A percentile compares a stretch with the other conserved stretches of the same genome.
Conservation (phyloP, 257 asterid species). For the Solanum chilense region DNA sequence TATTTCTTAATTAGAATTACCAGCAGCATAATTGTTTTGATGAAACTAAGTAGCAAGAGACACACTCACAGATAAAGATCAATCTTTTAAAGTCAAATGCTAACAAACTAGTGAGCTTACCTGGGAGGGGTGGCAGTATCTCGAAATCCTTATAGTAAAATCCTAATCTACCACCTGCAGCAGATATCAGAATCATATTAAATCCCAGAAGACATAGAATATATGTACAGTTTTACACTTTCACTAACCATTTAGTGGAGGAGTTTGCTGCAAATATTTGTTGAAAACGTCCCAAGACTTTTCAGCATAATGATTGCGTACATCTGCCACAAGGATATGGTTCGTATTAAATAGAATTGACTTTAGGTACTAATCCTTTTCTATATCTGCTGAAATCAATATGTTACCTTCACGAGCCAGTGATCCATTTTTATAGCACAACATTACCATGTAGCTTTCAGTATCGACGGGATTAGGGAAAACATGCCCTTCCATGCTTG, state of each 20-base stretch:
- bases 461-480: constrained; percentile 93
- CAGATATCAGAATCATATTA: constrained; percentile 1
- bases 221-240: background rate
- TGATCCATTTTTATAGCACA: constrained; percentile 90
- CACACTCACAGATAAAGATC: background rate
- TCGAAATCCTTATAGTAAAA: constrained; percentile 92
- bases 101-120: constrained; percentile 19
- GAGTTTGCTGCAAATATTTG: constrained; percentile 48
- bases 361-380: background rate
- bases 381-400: background rate
- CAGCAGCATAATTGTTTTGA: background rate
- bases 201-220: background rate
- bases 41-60: background rate
- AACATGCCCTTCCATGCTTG: constrained; percentile 89
- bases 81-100: background rate
- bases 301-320: constrained; percentile 63
- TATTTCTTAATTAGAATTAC: background rate
- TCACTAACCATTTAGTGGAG: constrained; percentile 66
- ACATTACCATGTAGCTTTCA: constrained; percentile 87
- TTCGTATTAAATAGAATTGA: background rate
- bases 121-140: constrained; percentile 90
- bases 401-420: constrained; percentile 85
- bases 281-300: constrained; percentile 86
- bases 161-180: constrained; percentile 78
- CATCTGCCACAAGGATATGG: constrained; percentile 24